Evolutionary conservation across 2,329 filamentous ascomycete genomes (phyloP), one percentile per base, ranked within the genome.

Genomic region (Arthrobotrys pseudoclavata): DNA sequence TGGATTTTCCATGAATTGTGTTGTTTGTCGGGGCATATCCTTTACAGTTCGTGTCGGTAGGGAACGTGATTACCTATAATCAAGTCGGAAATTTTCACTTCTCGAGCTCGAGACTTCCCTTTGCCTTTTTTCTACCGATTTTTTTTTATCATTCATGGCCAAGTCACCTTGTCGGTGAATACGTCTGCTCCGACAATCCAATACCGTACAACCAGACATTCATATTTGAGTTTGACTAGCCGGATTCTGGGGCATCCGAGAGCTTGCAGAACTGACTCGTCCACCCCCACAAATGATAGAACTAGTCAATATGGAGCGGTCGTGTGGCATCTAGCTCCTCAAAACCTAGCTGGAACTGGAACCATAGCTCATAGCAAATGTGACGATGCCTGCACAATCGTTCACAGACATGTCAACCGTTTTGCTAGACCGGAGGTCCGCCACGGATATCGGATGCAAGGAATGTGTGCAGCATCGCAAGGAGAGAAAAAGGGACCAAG

Each of bases 191-290:
- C 34, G 34, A 37, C 34, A 37, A 37, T 13, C 34, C 34, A 37
- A 37, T 37, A 7, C 12, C 34, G 34, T 2, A 37, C 10, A 37
- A 37, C 10, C 34, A 37, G 34, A 37, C 2, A 37, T 13, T 40
- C 3, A 18, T 2, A 9, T 18, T 42, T 48, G 18, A 48, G 45
- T 22, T 48, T 22, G 18, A 22, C 45, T 22, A 22, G 13, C 22
- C 45, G 45, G 45, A 48, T 48, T 20, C 45, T 22, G 18, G 18
- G 18, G 45, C 7, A 48, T 48, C 45, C 45, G 45, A 48, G 45
- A 48, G 20, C 9, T 22, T 20, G 18, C n/a, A 48, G 45, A 22
- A 22, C 45, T 48, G 53, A 60, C 29, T 37, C 31, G 53, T 40
- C 31, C 29, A 34, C 4, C 18, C 34, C 53, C 31, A 37, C 34